These are phyloP conservation scores for Rehmannia glutinosa DNA, from an alignment of 257 asterid genomes.

Conservation along the genomic window DNA sequence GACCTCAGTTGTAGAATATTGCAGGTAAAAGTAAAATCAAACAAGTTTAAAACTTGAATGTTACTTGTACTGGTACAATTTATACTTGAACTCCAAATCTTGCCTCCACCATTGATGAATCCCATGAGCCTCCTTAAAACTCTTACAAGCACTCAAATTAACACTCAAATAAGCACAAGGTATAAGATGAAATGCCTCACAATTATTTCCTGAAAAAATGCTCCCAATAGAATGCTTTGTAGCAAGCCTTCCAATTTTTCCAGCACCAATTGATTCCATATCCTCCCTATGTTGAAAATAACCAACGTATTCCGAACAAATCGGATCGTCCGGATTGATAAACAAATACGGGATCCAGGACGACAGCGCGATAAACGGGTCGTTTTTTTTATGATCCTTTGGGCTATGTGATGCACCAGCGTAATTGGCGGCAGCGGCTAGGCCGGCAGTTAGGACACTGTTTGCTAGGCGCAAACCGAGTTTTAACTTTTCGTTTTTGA, in stretches of 20 bases:
- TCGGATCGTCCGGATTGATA: constrained; percentile 51
- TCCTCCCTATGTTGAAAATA: constrained; percentile 67
- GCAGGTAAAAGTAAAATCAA: too few relatives aligned
- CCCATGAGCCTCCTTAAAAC: constrained; percentile 54
- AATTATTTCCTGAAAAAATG: constrained; percentile 35
- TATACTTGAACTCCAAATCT: constrained; percentile 32
- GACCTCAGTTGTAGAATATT: too few relatives aligned
- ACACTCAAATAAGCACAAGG: constrained; percentile 59
- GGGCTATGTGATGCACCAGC: too few relatives aligned
- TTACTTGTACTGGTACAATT: constrained; percentile 32
- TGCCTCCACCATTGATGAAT: constrained; percentile 74
- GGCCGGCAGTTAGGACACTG: constrained; percentile 51
- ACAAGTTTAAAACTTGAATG: too few relatives aligned
- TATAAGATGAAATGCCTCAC: constrained; percentile 59
- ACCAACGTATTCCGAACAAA: constrained; percentile 57
- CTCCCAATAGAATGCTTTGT: constrained; percentile 58
- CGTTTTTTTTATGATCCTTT: constrained; percentile 2
- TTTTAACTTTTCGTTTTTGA: constrained; percentile 43
- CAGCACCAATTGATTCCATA: constrained; percentile 51
- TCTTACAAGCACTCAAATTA: constrained; percentile 26
- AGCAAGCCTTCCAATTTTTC: constrained; percentile 52
- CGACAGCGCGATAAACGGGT: constrained; percentile 35
- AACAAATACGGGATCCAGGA: constrained; percentile 75
- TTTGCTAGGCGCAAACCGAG: constrained; percentile 49
- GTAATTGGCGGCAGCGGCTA: constrained; percentile 38